phyloP scores from a whole-genome alignment of 306 rosid species.

The Parietaria judaica region DNA sequence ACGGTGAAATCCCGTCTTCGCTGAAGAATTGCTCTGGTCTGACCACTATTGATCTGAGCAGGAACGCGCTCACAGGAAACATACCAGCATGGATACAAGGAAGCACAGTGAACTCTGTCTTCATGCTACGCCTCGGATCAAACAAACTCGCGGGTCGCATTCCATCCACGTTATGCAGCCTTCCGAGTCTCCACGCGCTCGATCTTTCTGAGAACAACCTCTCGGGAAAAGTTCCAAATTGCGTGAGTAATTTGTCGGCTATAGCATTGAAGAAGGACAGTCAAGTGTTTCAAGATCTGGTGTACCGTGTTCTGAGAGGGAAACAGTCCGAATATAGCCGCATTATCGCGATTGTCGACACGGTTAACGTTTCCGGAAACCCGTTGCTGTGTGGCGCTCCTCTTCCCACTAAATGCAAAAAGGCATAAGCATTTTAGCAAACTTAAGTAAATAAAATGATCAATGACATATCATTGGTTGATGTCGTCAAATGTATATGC shows the following conservation, averaged over 20 bases:
- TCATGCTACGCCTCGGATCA: slow-evolving; percentile 1
- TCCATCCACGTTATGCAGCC: slow-evolving; percentile 10
- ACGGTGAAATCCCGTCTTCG: slow-evolving; percentile 11
- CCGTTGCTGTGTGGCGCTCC: slow-evolving; percentile 14
- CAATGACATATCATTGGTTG: too few relatives aligned
- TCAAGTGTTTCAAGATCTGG: not conserved
- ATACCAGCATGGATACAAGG: slow-evolving; percentile 9
- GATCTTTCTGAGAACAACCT: slow-evolving; percentile 9
- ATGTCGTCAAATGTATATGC: too few relatives aligned
- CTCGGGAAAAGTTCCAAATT: slow-evolving; percentile 14
- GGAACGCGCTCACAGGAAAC: slow-evolving; percentile 11
- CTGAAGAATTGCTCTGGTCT: slow-evolving; percentile 8
- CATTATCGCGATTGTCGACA: not conserved
- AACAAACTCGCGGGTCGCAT: slow-evolving; percentile 6
- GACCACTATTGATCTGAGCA: slow-evolving; percentile 11
- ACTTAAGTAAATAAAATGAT: not conserved
- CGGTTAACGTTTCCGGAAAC: slow-evolving; percentile 14
- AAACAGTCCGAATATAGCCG: slow-evolving; percentile 6
- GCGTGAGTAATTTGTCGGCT: slow-evolving; percentile 7
- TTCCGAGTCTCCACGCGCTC: not conserved
- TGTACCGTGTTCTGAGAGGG: slow-evolving; percentile 9
- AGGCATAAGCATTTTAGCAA: not conserved
- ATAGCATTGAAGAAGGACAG: not conserved
- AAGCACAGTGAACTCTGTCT: not conserved
- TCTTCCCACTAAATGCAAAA: slow-evolving; percentile 8